Base-by-base conservation (phyloP, 2,329 filamentous ascomycete genomes). In the Hymenotorrendiella dingleyae region DNA sequence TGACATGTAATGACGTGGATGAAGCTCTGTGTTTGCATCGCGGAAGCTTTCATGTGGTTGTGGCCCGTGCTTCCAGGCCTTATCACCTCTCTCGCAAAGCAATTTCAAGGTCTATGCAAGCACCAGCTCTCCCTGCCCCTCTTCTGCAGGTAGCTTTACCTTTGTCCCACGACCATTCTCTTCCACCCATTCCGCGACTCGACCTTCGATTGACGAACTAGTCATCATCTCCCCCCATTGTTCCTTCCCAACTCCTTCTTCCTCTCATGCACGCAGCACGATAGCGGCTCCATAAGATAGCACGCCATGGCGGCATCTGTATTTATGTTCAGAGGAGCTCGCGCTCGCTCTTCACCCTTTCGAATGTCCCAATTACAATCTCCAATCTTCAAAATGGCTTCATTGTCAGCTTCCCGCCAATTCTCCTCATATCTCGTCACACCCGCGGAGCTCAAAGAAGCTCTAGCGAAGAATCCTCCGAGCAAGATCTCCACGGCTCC, bases 391-490 rank as follows among this genome's bases (percentile, higher is more conserved):
- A 60, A 53, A 42, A 66, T 67, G 59, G 57, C 63, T 33, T 58
- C 68, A 49, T n/a, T n/a, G n/a, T n/a, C n/a, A n/a, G n/a, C n/a
- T n/a, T 73, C 22, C 30, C 40, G 43, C 30, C 17, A 12, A 16
- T 82, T 95, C 60, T 83, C 81, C 46, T 86, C 84, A 42, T 97
- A 94, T 64, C 74, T 97, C 49, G 84, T 98, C 59, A 83, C 86
- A 2, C 91, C 93, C 1, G 76, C 80, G 48, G 84, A 96, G 66
- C 81, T 97, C 44, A 68, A 83, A 60, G 78, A 84, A 52, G 90
- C 89, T 39, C 74, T 98, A 39, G 82, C 84, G 65, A 84, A 84
- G 67, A 94, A 91, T 64, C 77, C 88, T 3, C 77, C 84, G 10
- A 85, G 83, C 40, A 80, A 83, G 49, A 85, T 91, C 56, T 88